phyloP scores from a whole-genome alignment of 441 rosid species.

The Gossypium lobatum region DNA sequence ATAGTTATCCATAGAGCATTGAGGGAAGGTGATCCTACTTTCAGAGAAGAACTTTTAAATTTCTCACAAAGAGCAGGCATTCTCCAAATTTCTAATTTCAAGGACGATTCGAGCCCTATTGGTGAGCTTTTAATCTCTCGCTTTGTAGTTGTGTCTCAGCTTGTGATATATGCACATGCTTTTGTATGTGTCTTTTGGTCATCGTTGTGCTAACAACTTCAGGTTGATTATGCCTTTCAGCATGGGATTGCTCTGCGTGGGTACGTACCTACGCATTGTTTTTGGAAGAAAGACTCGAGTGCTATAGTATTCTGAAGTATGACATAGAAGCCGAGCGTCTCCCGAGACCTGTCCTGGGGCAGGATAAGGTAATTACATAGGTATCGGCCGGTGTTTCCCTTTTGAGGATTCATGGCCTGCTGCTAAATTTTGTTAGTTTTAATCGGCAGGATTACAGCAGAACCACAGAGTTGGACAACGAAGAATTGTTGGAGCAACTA shows the following conservation, averaged over 20 bases:
- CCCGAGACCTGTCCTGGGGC: constrained; percentile 67
- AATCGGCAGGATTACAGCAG: constrained; percentile 70
- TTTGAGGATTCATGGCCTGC: neutral
- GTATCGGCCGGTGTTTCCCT: constrained; percentile 5
- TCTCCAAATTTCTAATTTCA: constrained; percentile 87
- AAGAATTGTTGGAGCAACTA: constrained; percentile 79
- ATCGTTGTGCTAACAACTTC: neutral
- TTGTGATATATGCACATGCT: neutral
- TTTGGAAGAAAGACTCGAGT: constrained; percentile 95
- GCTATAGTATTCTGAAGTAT: constrained; percentile 82
- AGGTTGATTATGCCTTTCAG: constrained; percentile 27
- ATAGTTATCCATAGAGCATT: constrained; percentile 84
- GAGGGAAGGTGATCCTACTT: constrained; percentile 94
- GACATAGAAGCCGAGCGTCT: constrained; percentile 92
- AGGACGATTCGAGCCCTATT: constrained; percentile 94
- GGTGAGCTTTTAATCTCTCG: constrained; percentile 35
- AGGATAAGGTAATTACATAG: constrained; percentile 59
- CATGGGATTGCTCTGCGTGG: constrained; percentile 99
- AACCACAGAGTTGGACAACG: constrained; percentile 80
- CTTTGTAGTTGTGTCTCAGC: neutral
- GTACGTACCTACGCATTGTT: constrained; percentile 93
- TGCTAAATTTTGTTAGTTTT: constrained; percentile 13
- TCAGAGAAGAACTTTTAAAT: constrained; percentile 71
- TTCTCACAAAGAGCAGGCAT: constrained; percentile 79
- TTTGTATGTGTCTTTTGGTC: neutral